Conservation (phyloP, 2,329 filamentous ascomycete genomes). For the Penicillium sp. region DNA sequence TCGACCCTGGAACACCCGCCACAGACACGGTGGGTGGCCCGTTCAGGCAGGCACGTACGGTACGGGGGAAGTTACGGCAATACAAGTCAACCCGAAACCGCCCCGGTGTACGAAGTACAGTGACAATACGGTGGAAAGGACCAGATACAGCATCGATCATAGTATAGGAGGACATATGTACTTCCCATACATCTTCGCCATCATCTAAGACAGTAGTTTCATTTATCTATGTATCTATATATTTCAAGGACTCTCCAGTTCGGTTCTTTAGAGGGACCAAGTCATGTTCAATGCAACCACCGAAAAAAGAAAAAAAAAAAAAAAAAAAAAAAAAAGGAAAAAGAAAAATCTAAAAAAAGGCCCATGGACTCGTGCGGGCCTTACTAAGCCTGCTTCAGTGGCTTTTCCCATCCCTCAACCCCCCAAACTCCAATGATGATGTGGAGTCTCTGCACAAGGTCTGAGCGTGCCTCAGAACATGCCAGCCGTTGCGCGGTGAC, state of each 20-base stretch:
- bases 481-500: neutral
- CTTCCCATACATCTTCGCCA: too few relatives aligned
- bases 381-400: conserved; percentile 20
- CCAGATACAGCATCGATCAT: too few relatives aligned
- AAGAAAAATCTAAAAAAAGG: conserved; percentile 22
- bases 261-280: neutral
- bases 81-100: conserved; percentile 12
- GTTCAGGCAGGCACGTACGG: neutral
- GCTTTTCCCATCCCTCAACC: neutral
- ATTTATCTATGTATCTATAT: too few relatives aligned
- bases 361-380: conserved; percentile 21
- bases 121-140: neutral
- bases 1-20: neutral
- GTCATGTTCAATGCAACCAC: neutral
- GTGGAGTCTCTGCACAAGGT: conserved; percentile 2
- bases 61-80: neutral
- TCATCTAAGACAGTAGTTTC: too few relatives aligned
- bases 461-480: conserved; percentile 14
- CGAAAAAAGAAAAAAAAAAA: conserved; percentile 5
- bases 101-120: neutral
- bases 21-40: neutral
- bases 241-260: neutral
- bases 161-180: too few relatives aligned
- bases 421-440: neutral
- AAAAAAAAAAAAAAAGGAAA: conserved; percentile 5